A percentile compares a stretch with the other conserved stretches of the same genome.
Conservation (phyloP, 805 yeast species). For the Starmerella sp. region DNA sequence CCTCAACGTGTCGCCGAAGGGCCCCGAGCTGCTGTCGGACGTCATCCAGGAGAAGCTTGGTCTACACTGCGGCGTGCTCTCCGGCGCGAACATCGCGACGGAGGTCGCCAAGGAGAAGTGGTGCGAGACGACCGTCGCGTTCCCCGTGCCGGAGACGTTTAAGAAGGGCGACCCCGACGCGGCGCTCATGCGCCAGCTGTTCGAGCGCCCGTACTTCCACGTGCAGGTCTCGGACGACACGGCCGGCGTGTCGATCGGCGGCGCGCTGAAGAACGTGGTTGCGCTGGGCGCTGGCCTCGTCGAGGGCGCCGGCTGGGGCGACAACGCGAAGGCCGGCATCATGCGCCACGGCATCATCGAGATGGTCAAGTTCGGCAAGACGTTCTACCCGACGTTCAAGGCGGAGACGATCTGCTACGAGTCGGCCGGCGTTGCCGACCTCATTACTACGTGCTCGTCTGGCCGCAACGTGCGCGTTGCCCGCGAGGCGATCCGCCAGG, state of each 20-base stretch:
- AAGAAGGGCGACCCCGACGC: conserved; percentile 65
- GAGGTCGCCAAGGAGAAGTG: conserved; percentile 92
- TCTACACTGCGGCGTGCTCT: conserved; percentile 86
- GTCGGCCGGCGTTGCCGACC: conserved; percentile 95
- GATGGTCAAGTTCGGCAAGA: conserved; percentile 72
- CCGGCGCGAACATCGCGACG: conserved; percentile 95
- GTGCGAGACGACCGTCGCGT: conserved; percentile 97
- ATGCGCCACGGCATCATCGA: conserved; percentile 93
- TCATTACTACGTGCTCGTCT: conserved; percentile 94
- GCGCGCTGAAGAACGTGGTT: conserved; percentile 92
- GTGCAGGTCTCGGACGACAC: conserved; percentile 86
- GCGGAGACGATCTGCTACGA: conserved; percentile 82
- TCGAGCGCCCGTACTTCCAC: conserved; percentile 98
- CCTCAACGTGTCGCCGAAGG: conserved; percentile 72
- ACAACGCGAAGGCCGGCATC: conserved; percentile 93
- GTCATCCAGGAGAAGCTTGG: conserved; percentile 71
- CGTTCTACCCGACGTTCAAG: conserved; percentile 64
- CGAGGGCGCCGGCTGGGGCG: conserved; percentile 98
- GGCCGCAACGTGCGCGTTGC: conserved; percentile 95
- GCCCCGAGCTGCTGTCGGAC: conserved; percentile 72
- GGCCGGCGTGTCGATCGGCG: conserved; percentile 92
- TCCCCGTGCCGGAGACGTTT: conserved; percentile 60
- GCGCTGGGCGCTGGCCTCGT: conserved; percentile 96
- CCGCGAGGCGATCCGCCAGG: conserved; percentile 67
- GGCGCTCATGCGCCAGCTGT: conserved; percentile 58